phyloP scores from a whole-genome alignment of 2,329 filamentous ascomycete genomes.

The Blastomyces percursus region DNA sequence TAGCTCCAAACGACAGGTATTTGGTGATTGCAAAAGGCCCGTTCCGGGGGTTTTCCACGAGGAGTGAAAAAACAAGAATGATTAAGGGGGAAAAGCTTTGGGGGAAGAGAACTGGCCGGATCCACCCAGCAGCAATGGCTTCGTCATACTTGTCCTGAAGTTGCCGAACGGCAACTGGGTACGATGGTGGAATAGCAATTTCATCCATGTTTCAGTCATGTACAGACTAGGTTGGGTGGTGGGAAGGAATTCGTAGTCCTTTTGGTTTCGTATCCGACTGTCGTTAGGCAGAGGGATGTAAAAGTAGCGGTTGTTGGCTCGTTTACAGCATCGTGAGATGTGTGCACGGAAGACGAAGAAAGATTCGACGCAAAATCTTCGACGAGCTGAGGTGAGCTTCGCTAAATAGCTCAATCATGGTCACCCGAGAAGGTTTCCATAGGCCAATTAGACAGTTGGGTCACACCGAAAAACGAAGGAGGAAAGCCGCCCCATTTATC shows the following conservation, averaged over 20 bases:
- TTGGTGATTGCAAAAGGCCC: slow-evolving; percentile 27
- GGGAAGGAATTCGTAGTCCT: not conserved
- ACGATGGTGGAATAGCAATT: slow-evolving; percentile 15
- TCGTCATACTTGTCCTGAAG: slow-evolving; percentile 18
- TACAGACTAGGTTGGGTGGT: not conserved
- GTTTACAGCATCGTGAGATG: not conserved
- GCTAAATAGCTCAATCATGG: not conserved
- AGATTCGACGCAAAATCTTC: not conserved
- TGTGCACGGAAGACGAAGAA: not conserved
- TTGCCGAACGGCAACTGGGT: slow-evolving; percentile 20
- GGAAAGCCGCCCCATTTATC: not conserved
- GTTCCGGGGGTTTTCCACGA: slow-evolving; percentile 38
- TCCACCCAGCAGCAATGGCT: slow-evolving; percentile 20
- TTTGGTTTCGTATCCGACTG: not conserved
- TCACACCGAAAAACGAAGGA: not conserved
- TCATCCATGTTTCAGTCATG: not conserved
- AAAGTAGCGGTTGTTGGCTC: not conserved
- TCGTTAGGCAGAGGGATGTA: not conserved
- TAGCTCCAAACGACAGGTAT: slow-evolving; percentile 36
- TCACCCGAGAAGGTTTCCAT: not conserved
- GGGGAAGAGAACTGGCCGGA: slow-evolving; percentile 28
- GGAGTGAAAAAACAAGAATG: slow-evolving; percentile 39
- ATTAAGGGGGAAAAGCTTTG: slow-evolving; percentile 22
- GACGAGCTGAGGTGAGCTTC: not conserved
- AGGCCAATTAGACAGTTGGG: not conserved